Percentiles rank a stretch among this genome's conserved stretches.
phyloP scores from a whole-genome alignment of 257 asterid genomes.

The Salvia miltiorrhiza region DNA sequence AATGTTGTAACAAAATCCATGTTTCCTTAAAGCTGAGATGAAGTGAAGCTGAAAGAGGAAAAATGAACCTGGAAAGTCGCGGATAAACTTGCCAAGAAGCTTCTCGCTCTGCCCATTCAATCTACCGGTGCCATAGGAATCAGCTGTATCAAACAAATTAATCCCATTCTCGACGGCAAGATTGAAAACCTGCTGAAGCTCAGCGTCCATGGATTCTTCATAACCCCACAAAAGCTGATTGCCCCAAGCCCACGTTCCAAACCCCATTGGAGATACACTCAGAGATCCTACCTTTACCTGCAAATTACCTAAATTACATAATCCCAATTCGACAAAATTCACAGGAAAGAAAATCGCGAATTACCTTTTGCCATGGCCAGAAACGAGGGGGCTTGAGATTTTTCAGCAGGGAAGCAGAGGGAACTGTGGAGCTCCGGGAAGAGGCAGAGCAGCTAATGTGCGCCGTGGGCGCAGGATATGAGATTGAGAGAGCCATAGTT shows the following conservation, averaged over 20 bases:
- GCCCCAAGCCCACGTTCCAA: conserved; percentile 99
- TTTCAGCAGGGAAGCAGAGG: conserved; percentile 43
- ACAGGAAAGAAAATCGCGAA: background rate
- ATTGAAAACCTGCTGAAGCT: conserved; percentile 81
- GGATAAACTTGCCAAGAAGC: conserved; percentile 89
- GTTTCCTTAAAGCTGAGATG: background rate
- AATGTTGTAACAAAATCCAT: background rate
- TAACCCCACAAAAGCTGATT: conserved; percentile 95
- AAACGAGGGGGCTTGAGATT: conserved; percentile 68
- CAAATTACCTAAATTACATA: background rate
- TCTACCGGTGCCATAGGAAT: conserved; percentile 91
- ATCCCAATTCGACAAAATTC: background rate
- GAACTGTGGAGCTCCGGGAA: conserved; percentile 29
- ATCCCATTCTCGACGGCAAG: conserved; percentile 81
- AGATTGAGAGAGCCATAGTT: conserved; percentile 42
- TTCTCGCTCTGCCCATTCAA: conserved; percentile 90
- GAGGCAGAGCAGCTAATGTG: conserved; percentile 40
- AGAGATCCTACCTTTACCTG: conserved; percentile 81
- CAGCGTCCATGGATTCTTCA: conserved; percentile 80
- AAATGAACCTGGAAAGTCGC: conserved; percentile 44
- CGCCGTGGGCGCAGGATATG: conserved; percentile 38
- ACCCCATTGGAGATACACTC: conserved; percentile 94
- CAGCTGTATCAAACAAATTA: conserved; percentile 89
- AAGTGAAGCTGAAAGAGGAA: background rate
- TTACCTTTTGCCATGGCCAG: conserved; percentile 97